These are phyloP conservation scores for Bodo saltans DNA, from an alignment of 78 protist genomes.

Conservation along the genomic window DNA sequence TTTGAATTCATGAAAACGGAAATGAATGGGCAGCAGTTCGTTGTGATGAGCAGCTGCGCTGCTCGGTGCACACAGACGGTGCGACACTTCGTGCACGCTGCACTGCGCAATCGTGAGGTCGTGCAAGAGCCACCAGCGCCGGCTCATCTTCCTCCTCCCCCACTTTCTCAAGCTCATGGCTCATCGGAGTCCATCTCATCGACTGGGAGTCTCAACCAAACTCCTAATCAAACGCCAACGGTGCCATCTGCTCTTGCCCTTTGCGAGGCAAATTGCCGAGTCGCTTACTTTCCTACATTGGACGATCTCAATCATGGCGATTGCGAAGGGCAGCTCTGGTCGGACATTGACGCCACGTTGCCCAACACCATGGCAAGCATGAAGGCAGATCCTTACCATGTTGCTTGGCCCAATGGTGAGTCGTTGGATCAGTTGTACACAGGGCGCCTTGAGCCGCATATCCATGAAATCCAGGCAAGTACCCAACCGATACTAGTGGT, in stretches of 20 bases:
- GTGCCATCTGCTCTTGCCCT: not conserved
- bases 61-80: not conserved
- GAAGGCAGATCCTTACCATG: not conserved
- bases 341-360: not conserved
- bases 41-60: not conserved
- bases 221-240: too few relatives aligned
- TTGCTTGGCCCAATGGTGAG: not conserved
- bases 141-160: too few relatives aligned
- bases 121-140: too few relatives aligned
- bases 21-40: not conserved
- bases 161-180: too few relatives aligned
- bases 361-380: not conserved
- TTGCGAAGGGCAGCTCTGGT: not conserved
- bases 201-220: too few relatives aligned
- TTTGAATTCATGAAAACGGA: not conserved
- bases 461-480: not conserved
- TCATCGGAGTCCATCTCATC: too few relatives aligned
- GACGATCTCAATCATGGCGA: not conserved
- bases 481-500: not conserved
- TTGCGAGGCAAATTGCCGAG: not conserved
- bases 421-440: not conserved
- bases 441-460: not conserved
- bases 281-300: not conserved
- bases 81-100: too few relatives aligned
- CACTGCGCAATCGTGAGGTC: too few relatives aligned